Percentiles rank a stretch among this genome's conserved stretches.
phyloP scores from a whole-genome alignment of 805 yeast species.

The Monosporozyma siamensis region DNA sequence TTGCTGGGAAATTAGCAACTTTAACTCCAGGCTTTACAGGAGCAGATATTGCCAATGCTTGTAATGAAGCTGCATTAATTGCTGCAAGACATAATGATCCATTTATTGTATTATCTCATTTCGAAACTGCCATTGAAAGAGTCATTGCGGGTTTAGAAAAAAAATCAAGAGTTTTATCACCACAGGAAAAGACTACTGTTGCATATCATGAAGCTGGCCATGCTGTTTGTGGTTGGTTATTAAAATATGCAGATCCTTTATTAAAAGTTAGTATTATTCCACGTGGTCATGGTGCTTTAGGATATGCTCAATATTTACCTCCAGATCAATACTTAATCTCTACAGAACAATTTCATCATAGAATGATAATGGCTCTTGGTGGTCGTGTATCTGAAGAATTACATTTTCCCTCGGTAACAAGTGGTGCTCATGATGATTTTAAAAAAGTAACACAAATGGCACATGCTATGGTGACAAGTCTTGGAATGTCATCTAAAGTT shows the following conservation, averaged over 20 bases:
- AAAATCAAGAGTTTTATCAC: slow-evolving; percentile 67
- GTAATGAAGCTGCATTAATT: slow-evolving; percentile 89
- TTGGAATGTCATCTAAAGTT: slow-evolving; percentile 79
- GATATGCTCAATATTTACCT: slow-evolving; percentile 93
- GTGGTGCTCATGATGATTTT: slow-evolving; percentile 90
- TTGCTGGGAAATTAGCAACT: slow-evolving; percentile 80
- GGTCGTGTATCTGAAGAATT: slow-evolving; percentile 89
- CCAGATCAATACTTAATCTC: slow-evolving; percentile 76
- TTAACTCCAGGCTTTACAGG: slow-evolving; percentile 94
- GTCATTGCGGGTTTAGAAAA: slow-evolving; percentile 92
- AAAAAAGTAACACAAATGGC: slow-evolving; percentile 87
- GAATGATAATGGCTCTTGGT: slow-evolving; percentile 92
- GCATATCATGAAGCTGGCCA: slow-evolving; percentile 97
- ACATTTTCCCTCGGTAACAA: slow-evolving; percentile 77
- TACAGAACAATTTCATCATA: slow-evolving; percentile 64
- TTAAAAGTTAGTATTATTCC: slow-evolving; percentile 92
- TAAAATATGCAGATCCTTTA: slow-evolving; percentile 81
- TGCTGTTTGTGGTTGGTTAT: slow-evolving; percentile 91
- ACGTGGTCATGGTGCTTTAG: slow-evolving; percentile 88
- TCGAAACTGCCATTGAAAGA: slow-evolving; percentile 88
- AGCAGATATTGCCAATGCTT: slow-evolving; percentile 90
- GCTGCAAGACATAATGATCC: slow-evolving; percentile 74
- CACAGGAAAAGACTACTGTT: slow-evolving; percentile 74
- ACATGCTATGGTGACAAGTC: slow-evolving; percentile 74
- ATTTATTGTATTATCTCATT: slow-evolving; percentile 57